phyloP scores from a whole-genome alignment of 2,329 filamentous ascomycete genomes.

The Apiospora malaysiana region DNA sequence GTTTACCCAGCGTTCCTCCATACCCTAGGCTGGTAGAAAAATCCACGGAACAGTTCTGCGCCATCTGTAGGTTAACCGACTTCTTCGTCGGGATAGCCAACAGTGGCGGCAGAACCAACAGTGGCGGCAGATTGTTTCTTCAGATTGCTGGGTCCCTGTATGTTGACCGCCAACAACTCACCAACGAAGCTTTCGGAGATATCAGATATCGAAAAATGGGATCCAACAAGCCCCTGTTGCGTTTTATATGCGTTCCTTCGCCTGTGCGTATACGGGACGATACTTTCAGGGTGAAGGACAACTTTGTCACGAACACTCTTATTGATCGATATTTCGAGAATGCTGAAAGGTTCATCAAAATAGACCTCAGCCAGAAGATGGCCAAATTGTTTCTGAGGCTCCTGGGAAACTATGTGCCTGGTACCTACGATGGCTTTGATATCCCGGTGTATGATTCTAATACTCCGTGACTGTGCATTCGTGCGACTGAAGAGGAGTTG shows the following conservation, averaged over 20 bases:
- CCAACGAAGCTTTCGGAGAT: background rate
- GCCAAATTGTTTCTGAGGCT: background rate
- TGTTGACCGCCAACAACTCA: background rate
- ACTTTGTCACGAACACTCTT: no score
- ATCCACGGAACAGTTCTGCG: background rate
- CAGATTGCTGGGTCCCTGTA: background rate
- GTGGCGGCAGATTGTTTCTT: background rate
- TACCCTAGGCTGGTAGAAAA: background rate
- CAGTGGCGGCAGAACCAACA: background rate
- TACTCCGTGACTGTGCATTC: background rate
- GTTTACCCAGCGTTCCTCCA: no score
- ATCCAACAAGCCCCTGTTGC: background rate
- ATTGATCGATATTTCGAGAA: background rate
- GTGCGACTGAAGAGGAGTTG: background rate
- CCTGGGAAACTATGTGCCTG: background rate
- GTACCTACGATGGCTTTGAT: background rate
- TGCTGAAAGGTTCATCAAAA: background rate
- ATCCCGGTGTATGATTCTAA: background rate
- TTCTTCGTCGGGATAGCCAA: background rate
- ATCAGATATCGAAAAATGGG: no score
- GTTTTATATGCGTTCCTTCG: background rate
- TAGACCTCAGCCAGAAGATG: background rate
- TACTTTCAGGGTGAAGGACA: no score
- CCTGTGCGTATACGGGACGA: background rate
- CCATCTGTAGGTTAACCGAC: constrained; percentile 3